phyloP scores from a whole-genome alignment of 75 land plant genomes.

The Selaginella tamariscina region DNA sequence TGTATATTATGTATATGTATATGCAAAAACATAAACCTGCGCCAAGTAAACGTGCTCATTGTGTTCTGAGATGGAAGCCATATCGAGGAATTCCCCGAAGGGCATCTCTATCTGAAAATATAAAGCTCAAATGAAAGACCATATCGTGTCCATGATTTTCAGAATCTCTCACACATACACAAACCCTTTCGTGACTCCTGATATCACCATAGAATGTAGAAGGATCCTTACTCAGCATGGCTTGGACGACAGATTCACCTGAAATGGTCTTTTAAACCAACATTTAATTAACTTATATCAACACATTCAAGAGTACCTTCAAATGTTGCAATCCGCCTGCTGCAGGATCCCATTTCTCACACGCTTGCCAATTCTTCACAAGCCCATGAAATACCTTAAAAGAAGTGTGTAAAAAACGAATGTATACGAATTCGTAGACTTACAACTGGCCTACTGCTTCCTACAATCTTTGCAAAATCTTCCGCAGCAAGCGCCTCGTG shows the following conservation, averaged over 20 bases:
- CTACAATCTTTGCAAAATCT: too few species aligned
- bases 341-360: conserved; percentile 39
- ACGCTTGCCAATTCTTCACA: conserved; percentile 42
- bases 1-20: not conserved
- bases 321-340: conserved; percentile 50
- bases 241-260: conserved; percentile 64
- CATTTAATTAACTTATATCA: not conserved
- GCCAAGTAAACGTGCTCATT: conserved; percentile 42
- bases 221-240: conserved; percentile 60
- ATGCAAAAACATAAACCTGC: conserved; percentile 24
- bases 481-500: too few species aligned
- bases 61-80: conserved; percentile 11
- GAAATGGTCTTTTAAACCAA: conserved; percentile 30
- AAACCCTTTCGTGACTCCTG: conserved; percentile 76
- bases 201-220: conserved; percentile 84
- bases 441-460: too few species aligned
- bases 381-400: conserved; percentile 9
- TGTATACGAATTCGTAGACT: too few species aligned
- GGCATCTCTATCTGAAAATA: not conserved
- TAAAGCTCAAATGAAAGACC: not conserved
- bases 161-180: not conserved
- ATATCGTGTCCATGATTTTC: conserved; percentile 3
- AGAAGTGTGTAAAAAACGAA: too few species aligned
- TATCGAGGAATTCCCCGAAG: not conserved
- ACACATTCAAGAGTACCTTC: conserved; percentile 21